Percentiles rank a stretch among this genome's conserved stretches.
Conservation (phyloP, 352 stramenopile genomes). For the Pythium brachiatum region DNA sequence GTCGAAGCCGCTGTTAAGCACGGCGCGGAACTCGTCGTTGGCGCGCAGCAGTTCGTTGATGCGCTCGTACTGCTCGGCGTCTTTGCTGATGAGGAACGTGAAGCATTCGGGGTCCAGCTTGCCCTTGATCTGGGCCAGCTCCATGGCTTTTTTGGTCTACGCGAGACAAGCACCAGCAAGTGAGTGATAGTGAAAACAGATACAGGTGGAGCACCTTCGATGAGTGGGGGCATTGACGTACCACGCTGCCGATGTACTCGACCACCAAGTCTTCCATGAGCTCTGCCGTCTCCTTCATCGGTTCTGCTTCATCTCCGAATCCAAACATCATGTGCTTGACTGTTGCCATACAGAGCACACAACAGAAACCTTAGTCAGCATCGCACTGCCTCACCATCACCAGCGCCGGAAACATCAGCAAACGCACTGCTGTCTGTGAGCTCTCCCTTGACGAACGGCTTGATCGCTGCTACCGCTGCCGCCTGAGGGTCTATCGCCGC, state of each 20-base stretch:
- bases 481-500: slow-evolving; percentile 13
- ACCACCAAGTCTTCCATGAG: slow-evolving; percentile 87
- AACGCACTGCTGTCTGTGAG: slow-evolving; percentile 81
- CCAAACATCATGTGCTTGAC: slow-evolving; percentile 91
- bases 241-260: slow-evolving; percentile 82
- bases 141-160: slow-evolving; percentile 86
- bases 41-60: slow-evolving; percentile 78
- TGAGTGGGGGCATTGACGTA: slow-evolving; percentile 36
- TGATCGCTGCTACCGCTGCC: slow-evolving; percentile 28
- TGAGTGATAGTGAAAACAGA: not conserved
- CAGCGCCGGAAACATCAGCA: not conserved
- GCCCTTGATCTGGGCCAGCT: slow-evolving; percentile 75
- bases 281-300: slow-evolving; percentile 67
- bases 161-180: not conserved
- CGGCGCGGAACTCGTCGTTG: slow-evolving; percentile 83
- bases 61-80: slow-evolving; percentile 77
- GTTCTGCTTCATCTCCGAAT: slow-evolving; percentile 75
- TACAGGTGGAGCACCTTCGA: not conserved
- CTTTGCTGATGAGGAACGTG: slow-evolving; percentile 87
- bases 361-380: not conserved
- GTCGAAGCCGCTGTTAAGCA: slow-evolving; percentile 88
- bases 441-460: slow-evolving; percentile 78
- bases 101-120: slow-evolving; percentile 89
- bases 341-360: slow-evolving; percentile 18
- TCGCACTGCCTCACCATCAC: no score